Base-by-base conservation (phyloP, 2,329 filamentous ascomycete genomes). In the Colletotrichum destructivum region DNA sequence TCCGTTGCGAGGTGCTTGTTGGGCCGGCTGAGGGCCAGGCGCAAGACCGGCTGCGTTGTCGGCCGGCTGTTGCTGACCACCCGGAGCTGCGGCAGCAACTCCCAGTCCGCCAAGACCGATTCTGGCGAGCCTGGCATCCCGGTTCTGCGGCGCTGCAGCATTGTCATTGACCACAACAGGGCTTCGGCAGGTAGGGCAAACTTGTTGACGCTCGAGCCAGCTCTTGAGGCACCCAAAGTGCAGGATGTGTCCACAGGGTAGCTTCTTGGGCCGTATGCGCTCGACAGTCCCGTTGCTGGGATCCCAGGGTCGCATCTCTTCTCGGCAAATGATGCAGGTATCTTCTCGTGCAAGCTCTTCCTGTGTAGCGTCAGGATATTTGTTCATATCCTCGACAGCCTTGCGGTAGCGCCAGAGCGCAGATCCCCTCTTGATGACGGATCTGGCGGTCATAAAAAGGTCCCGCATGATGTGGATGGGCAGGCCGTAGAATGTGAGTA, bases 391-490 rank as follows among this genome's bases (percentile, higher is more conserved):
- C 75, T 93, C 89, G 3, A 97, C 95, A 2, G 96, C 96, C 77
- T 94, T 94, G 69, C 95, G 92, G 81, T 98, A 99, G 72, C 94
- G 91, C 74, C 98, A 84, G 75, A 98, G 93, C 75, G 97, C 95
- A 74, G 91, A 89, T n/a, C 98, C 90, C 13, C 96, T 89, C 83
- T 96, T 97, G 73, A 94, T 88, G 81, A 99, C 98, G 3, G 96
- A 97, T 62, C 95, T 90, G 62, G 96, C 92, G 0, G 96, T 98
- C 84, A 99, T 90, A 82, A 98, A 97, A 26, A 98, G 90, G 80
- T 99, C 96, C 66, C 96, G 89, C 84, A 99, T 93, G 69, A 99
- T 98, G 79, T 99, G 96, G 73, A 99, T 97, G 0, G 96, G 96
- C 40, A 99, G 87, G 13, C 96, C 96, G 80, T 98, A 98, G 86